phyloP scores from a whole-genome alignment of 805 yeast genomes.

The Yarrowia alimentaria region DNA sequence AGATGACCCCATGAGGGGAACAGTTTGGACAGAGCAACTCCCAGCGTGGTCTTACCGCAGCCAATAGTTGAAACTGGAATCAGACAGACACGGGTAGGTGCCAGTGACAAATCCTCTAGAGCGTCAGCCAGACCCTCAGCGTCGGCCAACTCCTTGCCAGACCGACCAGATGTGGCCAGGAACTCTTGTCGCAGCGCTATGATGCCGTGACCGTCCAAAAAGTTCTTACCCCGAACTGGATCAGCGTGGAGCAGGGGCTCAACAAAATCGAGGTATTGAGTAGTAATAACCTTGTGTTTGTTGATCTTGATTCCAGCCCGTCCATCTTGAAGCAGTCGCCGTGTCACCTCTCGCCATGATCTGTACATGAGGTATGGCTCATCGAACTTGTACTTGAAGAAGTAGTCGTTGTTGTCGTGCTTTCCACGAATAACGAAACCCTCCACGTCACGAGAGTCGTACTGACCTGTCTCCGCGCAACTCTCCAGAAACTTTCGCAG shows the following conservation, averaged over 20 bases:
- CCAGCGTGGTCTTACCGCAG: constrained; percentile 89
- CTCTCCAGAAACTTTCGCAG: constrained; percentile 54
- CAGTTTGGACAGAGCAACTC: constrained; percentile 55
- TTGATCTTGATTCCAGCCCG: constrained; percentile 34
- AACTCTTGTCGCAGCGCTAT: constrained; percentile 69
- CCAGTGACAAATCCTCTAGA: constrained; percentile 2
- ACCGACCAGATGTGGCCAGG: constrained; percentile 50
- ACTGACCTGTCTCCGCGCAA: constrained; percentile 65
- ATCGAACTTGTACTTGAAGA: constrained; percentile 91
- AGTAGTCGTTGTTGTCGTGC: constrained; percentile 48
- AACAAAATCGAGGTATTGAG: constrained; percentile 66
- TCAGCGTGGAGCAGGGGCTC: constrained; percentile 53
- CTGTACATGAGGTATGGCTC: constrained; percentile 92
- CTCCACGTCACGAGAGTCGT: constrained; percentile 71
- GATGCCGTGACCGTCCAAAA: constrained; percentile 62
- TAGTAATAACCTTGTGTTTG: constrained; percentile 39
- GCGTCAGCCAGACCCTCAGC: constrained; percentile 2
- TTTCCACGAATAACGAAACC: constrained; percentile 88
- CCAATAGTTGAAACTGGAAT: constrained; percentile 89
- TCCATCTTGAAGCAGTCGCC: constrained; percentile 38
- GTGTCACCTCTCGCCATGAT: constrained; percentile 85
- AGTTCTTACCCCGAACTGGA: constrained; percentile 49
- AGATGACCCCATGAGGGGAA: constrained; percentile 72
- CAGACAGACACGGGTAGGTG: constrained; percentile 43
- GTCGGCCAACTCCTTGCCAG: constrained; percentile 54